These are phyloP conservation scores for Pachyrhizus erosus DNA, from an alignment of 306 rosid species.

Conservation along the genomic window DNA sequence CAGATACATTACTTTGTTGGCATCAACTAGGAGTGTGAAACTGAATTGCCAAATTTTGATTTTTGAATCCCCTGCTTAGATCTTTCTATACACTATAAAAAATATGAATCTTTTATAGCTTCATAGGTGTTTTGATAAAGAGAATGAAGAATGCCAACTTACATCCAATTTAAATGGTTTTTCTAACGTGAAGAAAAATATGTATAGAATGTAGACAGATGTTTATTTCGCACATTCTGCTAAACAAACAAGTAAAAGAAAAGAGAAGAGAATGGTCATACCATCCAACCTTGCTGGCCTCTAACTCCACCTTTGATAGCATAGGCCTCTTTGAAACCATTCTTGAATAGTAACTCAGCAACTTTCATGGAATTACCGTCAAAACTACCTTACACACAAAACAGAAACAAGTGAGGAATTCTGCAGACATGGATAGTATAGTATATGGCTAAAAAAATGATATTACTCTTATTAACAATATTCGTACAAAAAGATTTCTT, in stretches of 20 bases:
- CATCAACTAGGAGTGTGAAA: slow-evolving; percentile 11
- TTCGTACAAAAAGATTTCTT: neutral
- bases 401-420: slow-evolving; percentile 51
- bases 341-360: slow-evolving; percentile 86
- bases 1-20: slow-evolving; percentile 27
- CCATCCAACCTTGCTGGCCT: slow-evolving; percentile 92
- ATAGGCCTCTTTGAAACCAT: slow-evolving; percentile 88
- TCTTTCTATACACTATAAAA: neutral
- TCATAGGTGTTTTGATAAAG: neutral
- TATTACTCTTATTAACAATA: slow-evolving; percentile 4
- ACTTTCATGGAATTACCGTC: slow-evolving; percentile 91
- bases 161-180: slow-evolving; percentile 13
- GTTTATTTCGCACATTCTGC: neutral
- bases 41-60: slow-evolving; percentile 19
- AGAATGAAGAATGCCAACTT: slow-evolving; percentile 28
- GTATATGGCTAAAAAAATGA: slow-evolving; percentile 9
- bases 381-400: slow-evolving; percentile 90
- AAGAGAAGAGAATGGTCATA: slow-evolving; percentile 47
- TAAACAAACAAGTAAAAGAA: slow-evolving; percentile 29
- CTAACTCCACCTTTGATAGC: slow-evolving; percentile 91
- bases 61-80: slow-evolving; percentile 1
- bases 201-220: neutral
- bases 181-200: slow-evolving; percentile 20
- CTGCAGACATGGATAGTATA: neutral
- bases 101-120: neutral